phyloP scores from a whole-genome alignment of 2,329 filamentous ascomycete species.

The Colletotrichum tropicicola region DNA sequence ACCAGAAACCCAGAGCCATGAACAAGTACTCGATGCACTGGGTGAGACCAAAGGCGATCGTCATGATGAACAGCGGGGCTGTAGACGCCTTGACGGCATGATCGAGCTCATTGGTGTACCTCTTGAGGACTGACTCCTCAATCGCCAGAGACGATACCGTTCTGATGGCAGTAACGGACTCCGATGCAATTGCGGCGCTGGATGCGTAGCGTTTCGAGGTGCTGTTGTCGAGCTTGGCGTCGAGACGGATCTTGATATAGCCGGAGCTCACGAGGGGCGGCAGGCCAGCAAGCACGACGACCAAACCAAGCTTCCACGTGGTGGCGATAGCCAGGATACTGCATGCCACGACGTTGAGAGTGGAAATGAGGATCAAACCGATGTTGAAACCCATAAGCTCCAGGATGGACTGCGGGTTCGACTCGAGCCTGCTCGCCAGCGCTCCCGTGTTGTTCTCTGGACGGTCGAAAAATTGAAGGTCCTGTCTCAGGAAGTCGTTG shows the following conservation, averaged over 20 bases:
- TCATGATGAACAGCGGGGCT: constrained; percentile 42
- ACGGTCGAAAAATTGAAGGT: constrained; percentile 52
- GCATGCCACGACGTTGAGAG: constrained; percentile 47
- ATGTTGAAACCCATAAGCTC: constrained; percentile 54
- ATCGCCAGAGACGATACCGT: constrained; percentile 53
- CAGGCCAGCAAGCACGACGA: constrained; percentile 53
- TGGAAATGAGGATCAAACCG: constrained; percentile 47
- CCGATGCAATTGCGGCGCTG: constrained; percentile 53
- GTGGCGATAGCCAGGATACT: constrained; percentile 52
- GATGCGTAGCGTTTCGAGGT: constrained; percentile 44
- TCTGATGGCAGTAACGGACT: constrained; percentile 48
- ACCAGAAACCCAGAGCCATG: constrained; percentile 52
- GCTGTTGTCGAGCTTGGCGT: constrained; percentile 47
- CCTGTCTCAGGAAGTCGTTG: constrained; percentile 46
- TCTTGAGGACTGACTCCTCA: constrained; percentile 43
- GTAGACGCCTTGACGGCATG: constrained; percentile 39
- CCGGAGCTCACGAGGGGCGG: constrained; percentile 47
- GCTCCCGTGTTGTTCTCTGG: constrained; percentile 50
- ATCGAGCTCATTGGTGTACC: constrained; percentile 42
- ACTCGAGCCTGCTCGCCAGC: constrained; percentile 44
- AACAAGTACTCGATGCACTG: constrained; percentile 48
- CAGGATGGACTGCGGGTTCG: constrained; percentile 48
- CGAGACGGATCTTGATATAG: constrained; percentile 49
- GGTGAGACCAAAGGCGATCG: constrained; percentile 47
- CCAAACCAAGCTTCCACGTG: constrained; percentile 58